These are phyloP conservation scores for Odontarrhena argentea DNA, from an alignment of 345 rosid genomes.

Conservation along the genomic window DNA sequence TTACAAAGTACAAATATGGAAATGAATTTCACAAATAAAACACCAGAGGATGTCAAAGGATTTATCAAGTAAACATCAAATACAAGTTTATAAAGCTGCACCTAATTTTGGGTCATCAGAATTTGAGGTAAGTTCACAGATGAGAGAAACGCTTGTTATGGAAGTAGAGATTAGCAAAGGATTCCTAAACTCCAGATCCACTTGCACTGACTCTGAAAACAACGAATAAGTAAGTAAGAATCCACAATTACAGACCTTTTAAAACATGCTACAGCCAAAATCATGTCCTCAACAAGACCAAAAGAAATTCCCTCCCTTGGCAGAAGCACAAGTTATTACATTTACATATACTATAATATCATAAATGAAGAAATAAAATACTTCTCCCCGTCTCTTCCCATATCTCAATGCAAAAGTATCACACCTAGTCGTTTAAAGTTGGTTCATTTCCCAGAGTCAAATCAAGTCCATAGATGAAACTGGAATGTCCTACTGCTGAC, in stretches of 20 bases:
- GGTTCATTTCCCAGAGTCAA: constrained; percentile 9
- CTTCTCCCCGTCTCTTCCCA: constrained; percentile 20
- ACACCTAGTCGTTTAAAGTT: constrained; percentile 11
- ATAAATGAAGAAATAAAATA: constrained; percentile 22
- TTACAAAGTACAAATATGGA: constrained; percentile 30
- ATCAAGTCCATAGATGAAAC: constrained; percentile 16
- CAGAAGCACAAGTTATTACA: constrained; percentile 23
- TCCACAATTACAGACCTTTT: constrained; percentile 7
- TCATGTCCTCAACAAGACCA: constrained; percentile 22
- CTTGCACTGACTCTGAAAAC: constrained; percentile 76
- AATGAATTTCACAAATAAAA: constrained; percentile 29
- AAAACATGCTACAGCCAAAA: constrained; percentile 30
- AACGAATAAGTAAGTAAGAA: constrained; percentile 21
- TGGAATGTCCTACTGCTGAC: constrained; percentile 19
- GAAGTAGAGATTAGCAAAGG: constrained; percentile 82
- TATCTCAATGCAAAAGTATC: constrained; percentile 18
- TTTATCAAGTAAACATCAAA: constrained; percentile 21
- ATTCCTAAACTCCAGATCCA: constrained; percentile 75
- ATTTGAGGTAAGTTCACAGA: constrained; percentile 64
- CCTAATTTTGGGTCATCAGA: constrained; percentile 68
- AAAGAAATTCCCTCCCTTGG: constrained; percentile 21
- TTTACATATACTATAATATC: constrained; percentile 28
- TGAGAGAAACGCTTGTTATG: constrained; percentile 67
- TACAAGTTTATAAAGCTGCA: constrained; percentile 34
- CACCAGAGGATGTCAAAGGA: constrained; percentile 10